Conservation (phyloP, 75 land plant genomes). For the Adiantum capillusveneris region DNA sequence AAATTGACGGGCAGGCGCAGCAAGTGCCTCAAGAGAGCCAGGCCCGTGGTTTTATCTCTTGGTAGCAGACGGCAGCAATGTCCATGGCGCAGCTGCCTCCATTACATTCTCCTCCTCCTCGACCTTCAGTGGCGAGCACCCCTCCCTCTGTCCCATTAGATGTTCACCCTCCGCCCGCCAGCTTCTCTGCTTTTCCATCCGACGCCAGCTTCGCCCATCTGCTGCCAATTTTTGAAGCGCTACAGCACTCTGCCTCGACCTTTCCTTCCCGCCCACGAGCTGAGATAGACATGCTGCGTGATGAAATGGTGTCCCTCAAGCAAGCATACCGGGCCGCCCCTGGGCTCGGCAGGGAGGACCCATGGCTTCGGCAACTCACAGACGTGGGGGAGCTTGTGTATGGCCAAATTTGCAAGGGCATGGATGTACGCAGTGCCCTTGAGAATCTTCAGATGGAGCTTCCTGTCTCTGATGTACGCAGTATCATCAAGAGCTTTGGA, state of each 20-base stretch:
- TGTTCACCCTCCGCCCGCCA: neutral
- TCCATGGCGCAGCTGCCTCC: too few relatives aligned
- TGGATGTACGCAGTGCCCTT: neutral
- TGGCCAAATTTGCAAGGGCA: neutral
- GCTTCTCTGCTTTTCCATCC: neutral
- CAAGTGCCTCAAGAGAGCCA: too few relatives aligned
- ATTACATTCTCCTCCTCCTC: too few relatives aligned
- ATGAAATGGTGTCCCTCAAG: neutral
- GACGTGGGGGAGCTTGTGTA: slow-evolving; percentile 3
- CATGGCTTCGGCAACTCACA: slow-evolving; percentile 3
- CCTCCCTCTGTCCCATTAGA: neutral
- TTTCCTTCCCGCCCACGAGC: neutral
- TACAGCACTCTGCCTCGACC: neutral
- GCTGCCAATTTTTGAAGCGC: neutral
- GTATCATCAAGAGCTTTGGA: neutral
- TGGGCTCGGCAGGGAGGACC: neutral
- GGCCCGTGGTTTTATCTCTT: too few relatives aligned
- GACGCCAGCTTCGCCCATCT: neutral
- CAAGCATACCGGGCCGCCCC: neutral
- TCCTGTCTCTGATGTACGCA: neutral
- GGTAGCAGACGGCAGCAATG: too few relatives aligned
- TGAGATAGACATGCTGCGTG: neutral
- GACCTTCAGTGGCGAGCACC: neutral
- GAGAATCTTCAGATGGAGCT: neutral
- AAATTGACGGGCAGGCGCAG: too few relatives aligned